Conservation (phyloP, 331 rosid genomes). For the Rosa hybrid region DNA sequence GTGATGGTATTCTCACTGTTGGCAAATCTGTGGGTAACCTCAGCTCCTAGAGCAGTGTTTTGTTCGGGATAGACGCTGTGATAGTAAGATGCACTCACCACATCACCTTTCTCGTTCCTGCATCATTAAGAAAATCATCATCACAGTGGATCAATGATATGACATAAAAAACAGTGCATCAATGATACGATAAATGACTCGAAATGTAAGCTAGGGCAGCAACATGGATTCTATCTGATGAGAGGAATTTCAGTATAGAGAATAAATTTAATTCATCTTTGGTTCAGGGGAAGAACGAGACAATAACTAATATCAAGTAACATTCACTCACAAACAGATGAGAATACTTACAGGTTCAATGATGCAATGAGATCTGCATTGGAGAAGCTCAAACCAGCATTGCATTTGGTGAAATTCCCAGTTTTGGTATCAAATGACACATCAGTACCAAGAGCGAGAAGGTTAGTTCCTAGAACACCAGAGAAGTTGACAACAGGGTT, state of each 20-base stretch:
- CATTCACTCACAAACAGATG: not conserved
- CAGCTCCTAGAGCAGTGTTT: conserved; percentile 84
- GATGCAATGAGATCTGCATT: conserved; percentile 69
- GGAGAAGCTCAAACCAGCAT: conserved; percentile 69
- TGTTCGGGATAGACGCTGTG: conserved; percentile 56
- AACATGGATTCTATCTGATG: not conserved
- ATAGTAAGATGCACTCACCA: conserved; percentile 79
- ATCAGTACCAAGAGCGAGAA: conserved; percentile 70
- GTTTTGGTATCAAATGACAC: conserved; percentile 68
- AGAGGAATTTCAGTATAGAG: not conserved
- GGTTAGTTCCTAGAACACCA: conserved; percentile 70
- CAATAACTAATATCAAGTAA: not conserved
- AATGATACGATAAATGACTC: not conserved
- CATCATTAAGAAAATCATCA: conserved; percentile 12
- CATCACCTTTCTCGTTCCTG: conserved; percentile 81
- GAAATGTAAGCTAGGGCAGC: not conserved
- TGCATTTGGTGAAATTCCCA: conserved; percentile 65
- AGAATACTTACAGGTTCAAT: conserved; percentile 60
- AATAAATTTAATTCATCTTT: not conserved
- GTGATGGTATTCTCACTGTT: conserved; percentile 75
- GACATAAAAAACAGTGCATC: not conserved
- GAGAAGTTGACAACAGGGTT: conserved; percentile 83
- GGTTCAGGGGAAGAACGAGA: not conserved
- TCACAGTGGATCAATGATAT: not conserved
- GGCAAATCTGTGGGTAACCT: conserved; percentile 68